These are phyloP conservation scores for Nicotiana otophora DNA, from an alignment of 257 asterid genomes.

Conservation along the genomic window DNA sequence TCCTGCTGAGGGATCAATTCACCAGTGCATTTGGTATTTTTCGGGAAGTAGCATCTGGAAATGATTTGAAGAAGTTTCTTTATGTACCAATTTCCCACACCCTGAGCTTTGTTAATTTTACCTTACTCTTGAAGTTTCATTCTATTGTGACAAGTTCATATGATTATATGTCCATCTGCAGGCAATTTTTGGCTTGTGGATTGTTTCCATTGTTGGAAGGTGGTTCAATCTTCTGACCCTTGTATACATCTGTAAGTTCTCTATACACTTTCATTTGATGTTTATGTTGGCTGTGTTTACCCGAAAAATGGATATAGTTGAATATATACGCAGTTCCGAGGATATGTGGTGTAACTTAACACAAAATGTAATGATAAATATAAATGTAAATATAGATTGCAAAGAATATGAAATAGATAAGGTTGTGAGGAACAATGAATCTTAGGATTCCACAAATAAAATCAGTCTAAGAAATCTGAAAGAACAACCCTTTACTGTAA, in stretches of 20 bases:
- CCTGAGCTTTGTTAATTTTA: background rate
- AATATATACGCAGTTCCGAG: too few species aligned
- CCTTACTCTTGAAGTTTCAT: background rate
- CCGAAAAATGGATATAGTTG: too few species aligned
- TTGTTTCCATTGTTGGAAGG: constrained; percentile 56
- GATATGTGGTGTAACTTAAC: too few species aligned
- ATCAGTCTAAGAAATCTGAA: too few species aligned
- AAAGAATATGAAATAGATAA: too few species aligned
- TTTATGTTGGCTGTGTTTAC: background rate
- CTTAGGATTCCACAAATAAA: too few species aligned
- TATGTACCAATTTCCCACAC: constrained; percentile 26
- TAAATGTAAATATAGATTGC: too few species aligned
- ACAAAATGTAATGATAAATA: too few species aligned
- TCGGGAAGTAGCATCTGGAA: constrained; percentile 63
- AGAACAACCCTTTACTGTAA: too few species aligned
- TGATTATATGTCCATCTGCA: constrained; percentile 18
- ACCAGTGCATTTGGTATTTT: constrained; percentile 40
- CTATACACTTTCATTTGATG: background rate
- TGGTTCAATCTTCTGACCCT: constrained; percentile 88
- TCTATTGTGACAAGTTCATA: background rate
- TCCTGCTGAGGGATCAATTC: constrained; percentile 46
- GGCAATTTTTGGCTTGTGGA: constrained; percentile 61
- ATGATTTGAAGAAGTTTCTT: constrained; percentile 64
- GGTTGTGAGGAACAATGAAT: too few species aligned
- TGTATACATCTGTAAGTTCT: constrained; percentile 59